Evolutionary conservation across 2,329 filamentous ascomycete species (phyloP).

Genomic region (Penicillium paneum): DNA sequence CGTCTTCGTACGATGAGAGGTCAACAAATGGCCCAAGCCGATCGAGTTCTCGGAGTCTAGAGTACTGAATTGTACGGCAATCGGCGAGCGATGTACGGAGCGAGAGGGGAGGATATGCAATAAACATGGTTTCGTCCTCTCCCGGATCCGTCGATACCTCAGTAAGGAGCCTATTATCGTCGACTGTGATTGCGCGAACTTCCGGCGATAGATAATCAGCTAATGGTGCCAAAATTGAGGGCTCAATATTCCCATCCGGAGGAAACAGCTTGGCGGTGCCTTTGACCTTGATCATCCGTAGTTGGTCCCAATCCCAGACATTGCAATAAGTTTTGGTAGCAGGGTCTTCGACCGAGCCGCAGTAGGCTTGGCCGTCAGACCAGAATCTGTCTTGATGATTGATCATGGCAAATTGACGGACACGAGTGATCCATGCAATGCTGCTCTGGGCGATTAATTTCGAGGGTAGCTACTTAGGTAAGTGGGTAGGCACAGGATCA

Average conservation of each 20-base stretch:
- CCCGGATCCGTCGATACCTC: slow-evolving; percentile 18
- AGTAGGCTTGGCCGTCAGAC: slow-evolving; percentile 18
- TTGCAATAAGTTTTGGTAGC: slow-evolving; percentile 17
- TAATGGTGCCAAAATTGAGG: slow-evolving; percentile 15
- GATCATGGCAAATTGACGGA: background rate
- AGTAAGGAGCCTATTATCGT: slow-evolving; percentile 20
- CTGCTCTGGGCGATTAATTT: background rate
- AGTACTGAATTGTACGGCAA: slow-evolving; percentile 15
- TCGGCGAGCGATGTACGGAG: slow-evolving; percentile 9
- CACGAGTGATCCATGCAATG: too few relatives aligned
- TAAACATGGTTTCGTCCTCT: slow-evolving; percentile 18
- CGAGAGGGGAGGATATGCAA: slow-evolving; percentile 19
- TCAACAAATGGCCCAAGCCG: slow-evolving; percentile 19
- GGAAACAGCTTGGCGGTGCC: slow-evolving; percentile 23
- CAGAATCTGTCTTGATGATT: slow-evolving; percentile 7
- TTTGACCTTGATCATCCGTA: slow-evolving; percentile 23
- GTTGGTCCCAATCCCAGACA: slow-evolving; percentile 26
- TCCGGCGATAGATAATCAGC: slow-evolving; percentile 21
- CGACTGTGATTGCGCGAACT: slow-evolving; percentile 19
- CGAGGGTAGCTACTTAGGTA: background rate
- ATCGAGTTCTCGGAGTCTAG: slow-evolving; percentile 19
- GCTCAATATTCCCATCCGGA: slow-evolving; percentile 18
- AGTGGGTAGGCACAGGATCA: background rate
- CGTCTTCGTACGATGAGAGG: slow-evolving; percentile 11
- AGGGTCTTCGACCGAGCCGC: slow-evolving; percentile 15